Evolutionary conservation across 495 filamentous ascomycete species (phyloP), one percentile per base, ranked within the genome.

Genomic region (Pseudomonodictys pantanalensis): DNA sequence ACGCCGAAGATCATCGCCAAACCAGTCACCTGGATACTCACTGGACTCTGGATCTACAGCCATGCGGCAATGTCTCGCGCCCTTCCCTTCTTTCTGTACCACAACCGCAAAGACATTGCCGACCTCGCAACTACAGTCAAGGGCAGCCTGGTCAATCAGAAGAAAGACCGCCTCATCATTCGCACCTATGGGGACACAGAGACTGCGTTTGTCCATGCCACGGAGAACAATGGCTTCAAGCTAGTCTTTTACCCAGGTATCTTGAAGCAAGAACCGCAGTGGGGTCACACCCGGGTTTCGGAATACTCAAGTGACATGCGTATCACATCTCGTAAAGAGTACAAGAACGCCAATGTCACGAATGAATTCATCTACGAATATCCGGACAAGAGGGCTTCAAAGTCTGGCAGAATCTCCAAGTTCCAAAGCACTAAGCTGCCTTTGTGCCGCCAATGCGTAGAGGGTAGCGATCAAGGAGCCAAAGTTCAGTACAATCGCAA

Each of bases 321-420:
- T 22, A 75, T 85, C 18, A 70, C 68, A 15, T 71, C 74, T 28
- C 72, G 78, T 17, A 72, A 79, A 47, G 77, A 83, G 48, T 80
- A 77, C 60, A 75, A 73, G 28, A 70, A 75, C 38, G 76, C 72
- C 8, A 74, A 73, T 30, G 25, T 78, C 10, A 56, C 73, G 46
- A 81, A 81, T 47, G 76, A 79, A 56, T 84, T 77, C 51, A 71
- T 75, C 24, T 84, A 83, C 65, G 78, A 83, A 47, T 73, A 73
- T 56, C 46, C 67, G 8, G 25, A 29, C 39, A 64, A 57, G 29
- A 2, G 46, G 23, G 55, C 30, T 0, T 48, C 44, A 17, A 48
- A 60, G 9, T 20, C 47, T 6, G 56, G 62, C 59, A 69, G 52
- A 28, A 48, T 69, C 25, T 41, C 55, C 7, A 63, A 61, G 46